Evolutionary conservation across 257 asterid species (phyloP), one percentile per base, ranked within the genome.

Genomic region (Apocynum venetum): DNA sequence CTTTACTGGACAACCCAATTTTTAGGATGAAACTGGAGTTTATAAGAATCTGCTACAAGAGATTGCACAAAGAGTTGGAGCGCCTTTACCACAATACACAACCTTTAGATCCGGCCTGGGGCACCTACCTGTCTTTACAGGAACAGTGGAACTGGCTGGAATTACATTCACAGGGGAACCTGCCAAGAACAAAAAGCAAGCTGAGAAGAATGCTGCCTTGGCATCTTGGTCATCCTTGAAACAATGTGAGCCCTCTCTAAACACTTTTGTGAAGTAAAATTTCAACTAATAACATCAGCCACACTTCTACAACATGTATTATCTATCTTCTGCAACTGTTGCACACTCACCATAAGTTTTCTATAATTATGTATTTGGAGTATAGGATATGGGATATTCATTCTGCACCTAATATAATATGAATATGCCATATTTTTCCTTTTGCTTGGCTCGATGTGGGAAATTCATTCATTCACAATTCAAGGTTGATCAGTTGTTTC

Each of bases 101-200:
- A 90, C 96, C 13, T 89, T 73, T 89, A 84, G 89, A 60, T 89
- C 97, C 0, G 96, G 97, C 77, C 85, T 87, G 63, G 94, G 98
- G 14, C 97, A 90, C 84, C 85, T 77, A 31, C 96, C 94, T 0
- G 88, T 90, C 36, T 93, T 93, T 74, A 90, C 96, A 13, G 94
- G 97, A 83, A 85, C 84, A 2, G 98, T 91, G n/a, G 88, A 89
- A 75, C 86, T 91, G 78, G 97, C 97, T 8, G 97, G 92, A 40
- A 87, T 93, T 73, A 87, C 87, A 1, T 93, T 93, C 61, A 86
- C 85, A 5, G 98, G 98, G 63, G 94, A 93, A 80, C 88, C 92
- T 0, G 98, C 98, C 52, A 93, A 93, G 89, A 93, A 89, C 91
- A 93, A 93, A 65, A 93, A 91, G 80, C 98, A 93, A 85, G 97